phyloP scores from a whole-genome alignment of 2,329 filamentous ascomycete genomes.

The Fusarium sp. region DNA sequence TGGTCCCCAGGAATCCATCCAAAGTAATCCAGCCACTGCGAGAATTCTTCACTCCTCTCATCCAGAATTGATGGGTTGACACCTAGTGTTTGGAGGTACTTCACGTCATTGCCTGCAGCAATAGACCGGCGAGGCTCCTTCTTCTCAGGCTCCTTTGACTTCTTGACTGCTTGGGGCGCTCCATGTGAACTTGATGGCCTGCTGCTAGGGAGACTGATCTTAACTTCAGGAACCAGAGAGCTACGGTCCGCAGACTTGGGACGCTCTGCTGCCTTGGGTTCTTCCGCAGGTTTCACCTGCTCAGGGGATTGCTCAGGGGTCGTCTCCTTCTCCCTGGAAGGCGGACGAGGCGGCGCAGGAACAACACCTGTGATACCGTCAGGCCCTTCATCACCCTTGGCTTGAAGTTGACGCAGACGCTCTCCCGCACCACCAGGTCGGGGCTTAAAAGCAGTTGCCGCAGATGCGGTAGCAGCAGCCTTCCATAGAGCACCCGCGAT shows the following conservation, averaged over 20 bases:
- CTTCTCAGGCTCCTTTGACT: constrained; percentile 46
- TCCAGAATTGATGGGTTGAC: constrained; percentile 82
- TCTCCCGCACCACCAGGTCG: constrained; percentile 88
- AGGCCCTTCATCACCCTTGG: constrained; percentile 72
- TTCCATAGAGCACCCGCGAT: constrained; percentile 82
- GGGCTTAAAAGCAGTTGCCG: constrained; percentile 77
- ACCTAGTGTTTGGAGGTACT: constrained; percentile 81
- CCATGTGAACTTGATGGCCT: constrained; percentile 53
- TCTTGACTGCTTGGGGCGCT: constrained; percentile 49
- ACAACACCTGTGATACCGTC: constrained; percentile 93
- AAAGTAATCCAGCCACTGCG: constrained; percentile 84
- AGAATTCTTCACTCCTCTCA: constrained; percentile 81
- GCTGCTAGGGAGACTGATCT: constrained; percentile 63
- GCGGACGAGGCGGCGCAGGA: constrained; percentile 73
- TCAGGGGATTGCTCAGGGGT: constrained; percentile 37
- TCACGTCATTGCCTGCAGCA: constrained; percentile 78
- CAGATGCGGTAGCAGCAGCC: constrained; percentile 66
- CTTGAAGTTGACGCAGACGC: constrained; percentile 72
- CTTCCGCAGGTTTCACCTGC: neutral
- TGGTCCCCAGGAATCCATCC: constrained; percentile 85
- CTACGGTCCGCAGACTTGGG: constrained; percentile 47
- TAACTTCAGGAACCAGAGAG: constrained; percentile 66
- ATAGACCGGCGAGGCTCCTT: constrained; percentile 67
- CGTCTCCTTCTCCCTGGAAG: constrained; percentile 48
- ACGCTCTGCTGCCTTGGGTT: constrained; percentile 29